Conservation (phyloP, 2,329 filamentous ascomycete species). For the Fusarium sp. region DNA sequence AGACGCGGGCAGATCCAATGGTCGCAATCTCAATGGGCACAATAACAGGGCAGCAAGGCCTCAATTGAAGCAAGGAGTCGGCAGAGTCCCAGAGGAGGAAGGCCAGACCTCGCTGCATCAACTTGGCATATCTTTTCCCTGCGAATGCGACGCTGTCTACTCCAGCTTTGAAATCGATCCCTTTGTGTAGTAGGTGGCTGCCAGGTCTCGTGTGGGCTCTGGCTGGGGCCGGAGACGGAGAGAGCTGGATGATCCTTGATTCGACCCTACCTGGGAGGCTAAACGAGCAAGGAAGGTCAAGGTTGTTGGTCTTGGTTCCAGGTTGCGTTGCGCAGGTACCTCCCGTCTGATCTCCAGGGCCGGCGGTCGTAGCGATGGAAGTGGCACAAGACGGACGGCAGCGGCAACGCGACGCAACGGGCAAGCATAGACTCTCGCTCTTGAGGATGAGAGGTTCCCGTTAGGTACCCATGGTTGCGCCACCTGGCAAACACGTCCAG, state of each 20-base stretch:
- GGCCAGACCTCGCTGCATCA: constrained; percentile 37
- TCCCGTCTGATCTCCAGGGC: constrained; percentile 13
- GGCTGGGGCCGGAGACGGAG: constrained; percentile 36
- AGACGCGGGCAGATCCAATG: constrained; percentile 1
- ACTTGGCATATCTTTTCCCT: constrained; percentile 22
- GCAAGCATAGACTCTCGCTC: neutral
- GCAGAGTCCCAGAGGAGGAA: constrained; percentile 11
- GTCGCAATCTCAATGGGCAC: constrained; percentile 8
- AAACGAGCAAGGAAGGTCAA: constrained; percentile 37
- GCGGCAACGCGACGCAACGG: constrained; percentile 12
- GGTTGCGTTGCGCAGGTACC: constrained; percentile 9
- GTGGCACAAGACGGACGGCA: constrained; percentile 28
- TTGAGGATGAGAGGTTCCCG: neutral
- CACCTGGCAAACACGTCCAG: constrained; percentile 30
- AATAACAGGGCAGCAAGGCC: neutral
- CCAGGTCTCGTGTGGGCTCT: constrained; percentile 37
- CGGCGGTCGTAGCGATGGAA: constrained; percentile 1
- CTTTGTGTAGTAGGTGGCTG: constrained; percentile 34
- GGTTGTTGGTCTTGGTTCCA: neutral
- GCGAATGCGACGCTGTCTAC: constrained; percentile 35
- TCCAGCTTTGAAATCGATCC: constrained; percentile 35
- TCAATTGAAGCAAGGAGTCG: constrained; percentile 15
- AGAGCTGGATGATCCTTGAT: constrained; percentile 39
- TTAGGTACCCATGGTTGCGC: constrained; percentile 38
- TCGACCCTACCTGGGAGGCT: constrained; percentile 28